phyloP scores from a whole-genome alignment of 164 flowering plant species.

The Euptelea pleiosperma region DNA sequence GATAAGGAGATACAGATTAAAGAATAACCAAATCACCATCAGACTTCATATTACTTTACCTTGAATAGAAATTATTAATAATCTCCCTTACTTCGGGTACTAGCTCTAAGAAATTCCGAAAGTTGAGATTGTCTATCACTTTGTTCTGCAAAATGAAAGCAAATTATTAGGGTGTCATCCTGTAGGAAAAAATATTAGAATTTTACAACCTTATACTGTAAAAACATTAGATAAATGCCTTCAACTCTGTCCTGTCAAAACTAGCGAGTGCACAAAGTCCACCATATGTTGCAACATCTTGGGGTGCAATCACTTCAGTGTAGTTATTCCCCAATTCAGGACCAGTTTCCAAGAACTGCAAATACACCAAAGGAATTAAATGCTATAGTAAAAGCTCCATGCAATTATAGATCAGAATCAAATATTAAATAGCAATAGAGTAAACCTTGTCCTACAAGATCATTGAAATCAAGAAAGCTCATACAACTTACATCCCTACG shows the following conservation, averaged over 20 bases:
- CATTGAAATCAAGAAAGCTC: neutral
- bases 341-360: conserved; percentile 86
- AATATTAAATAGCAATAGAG: neutral
- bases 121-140: conserved; percentile 89
- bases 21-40: neutral
- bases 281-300: conserved; percentile 98
- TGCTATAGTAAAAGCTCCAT: neutral
- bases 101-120: conserved; percentile 91
- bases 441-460: neutral
- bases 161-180: neutral
- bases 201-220: neutral
- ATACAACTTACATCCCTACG: neutral
- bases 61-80: conserved; percentile 88
- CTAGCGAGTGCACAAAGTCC: conserved; percentile 98
- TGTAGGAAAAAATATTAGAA: neutral
- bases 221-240: conserved; percentile 46
- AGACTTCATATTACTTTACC: conserved; percentile 39
- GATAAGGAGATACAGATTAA: neutral
- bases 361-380: neutral
- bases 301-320: conserved; percentile 88
- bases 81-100: conserved; percentile 98
- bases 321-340: conserved; percentile 78
- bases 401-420: neutral
- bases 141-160: conserved; percentile 54
- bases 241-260: conserved; percentile 88